Evolutionary conservation across 495 filamentous ascomycete species (phyloP).

Genomic region (Trichocladium uniseriatum): DNA sequence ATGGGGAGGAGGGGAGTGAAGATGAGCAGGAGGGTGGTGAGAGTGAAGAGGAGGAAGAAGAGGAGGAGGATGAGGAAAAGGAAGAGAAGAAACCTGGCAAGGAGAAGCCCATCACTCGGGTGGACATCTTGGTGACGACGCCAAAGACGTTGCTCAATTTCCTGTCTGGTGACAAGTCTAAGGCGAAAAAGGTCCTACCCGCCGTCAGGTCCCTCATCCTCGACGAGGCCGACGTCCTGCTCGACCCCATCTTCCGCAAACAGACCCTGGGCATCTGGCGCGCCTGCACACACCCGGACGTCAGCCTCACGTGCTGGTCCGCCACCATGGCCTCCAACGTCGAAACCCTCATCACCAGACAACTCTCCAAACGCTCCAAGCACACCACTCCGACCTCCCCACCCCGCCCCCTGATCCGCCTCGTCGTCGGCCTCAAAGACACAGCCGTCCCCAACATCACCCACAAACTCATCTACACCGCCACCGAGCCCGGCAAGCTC

Average conservation of each 20-base stretch:
- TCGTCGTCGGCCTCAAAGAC: constrained; percentile 92
- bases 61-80: constrained; percentile 27
- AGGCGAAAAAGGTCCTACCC: constrained; percentile 43
- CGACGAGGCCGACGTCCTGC: constrained; percentile 90
- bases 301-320: constrained; percentile 80
- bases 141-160: constrained; percentile 71
- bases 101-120: constrained; percentile 46
- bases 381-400: constrained; percentile 18
- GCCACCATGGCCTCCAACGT: constrained; percentile 94
- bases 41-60: constrained; percentile 25
- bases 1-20: constrained; percentile 24
- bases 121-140: constrained; percentile 83
- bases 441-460: constrained; percentile 84
- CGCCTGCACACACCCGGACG: constrained; percentile 52
- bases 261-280: constrained; percentile 86
- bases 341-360: constrained; percentile 56
- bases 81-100: constrained; percentile 15
- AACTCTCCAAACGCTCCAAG: constrained; percentile 48
- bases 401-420: constrained; percentile 55
- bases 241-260: constrained; percentile 82
- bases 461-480: constrained; percentile 83
- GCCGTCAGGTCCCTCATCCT: constrained; percentile 64
- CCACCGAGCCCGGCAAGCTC: constrained; percentile 87
- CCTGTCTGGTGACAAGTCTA: constrained; percentile 44
- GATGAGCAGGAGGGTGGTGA: constrained; percentile 22